Percentiles rank a stretch among this genome's conserved stretches.
Conservation (phyloP, 179 eudicot genomes). For the Monotropa hypopitys region DNA sequence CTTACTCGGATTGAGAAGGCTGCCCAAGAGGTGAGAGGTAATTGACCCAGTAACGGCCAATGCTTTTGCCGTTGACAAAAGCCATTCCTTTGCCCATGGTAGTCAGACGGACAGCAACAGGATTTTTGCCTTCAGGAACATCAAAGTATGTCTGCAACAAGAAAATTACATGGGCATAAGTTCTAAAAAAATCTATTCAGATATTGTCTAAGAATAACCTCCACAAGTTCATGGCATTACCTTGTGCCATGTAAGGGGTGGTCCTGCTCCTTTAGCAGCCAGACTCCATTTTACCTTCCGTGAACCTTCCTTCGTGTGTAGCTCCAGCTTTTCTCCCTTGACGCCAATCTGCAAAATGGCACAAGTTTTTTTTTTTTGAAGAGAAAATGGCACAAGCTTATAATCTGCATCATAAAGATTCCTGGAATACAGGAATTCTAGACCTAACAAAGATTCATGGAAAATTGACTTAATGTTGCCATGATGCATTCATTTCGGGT, state of each 20-base stretch:
- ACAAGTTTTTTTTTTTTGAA: too few species aligned
- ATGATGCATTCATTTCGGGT: neutral
- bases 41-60: conserved; percentile 74
- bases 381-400: neutral
- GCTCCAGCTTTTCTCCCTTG: conserved; percentile 44
- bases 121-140: conserved; percentile 64
- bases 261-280: conserved; percentile 19
- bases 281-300: conserved; percentile 44
- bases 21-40: conserved; percentile 35
- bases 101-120: conserved; percentile 47
- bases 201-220: neutral
- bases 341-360: conserved; percentile 40
- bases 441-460: neutral
- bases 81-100: conserved; percentile 74
- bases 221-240: conserved; percentile 20
- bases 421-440: neutral
- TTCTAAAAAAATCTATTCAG: neutral
- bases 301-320: conserved; percentile 53
- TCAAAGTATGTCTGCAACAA: conserved; percentile 54
- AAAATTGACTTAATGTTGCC: neutral
- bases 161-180: neutral
- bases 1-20: conserved; percentile 82
- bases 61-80: conserved; percentile 70
- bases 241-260: conserved; percentile 79
- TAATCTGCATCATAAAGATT: neutral